phyloP scores from a whole-genome alignment of 2,329 filamentous ascomycete genomes.

The Arthroderma sp. region DNA sequence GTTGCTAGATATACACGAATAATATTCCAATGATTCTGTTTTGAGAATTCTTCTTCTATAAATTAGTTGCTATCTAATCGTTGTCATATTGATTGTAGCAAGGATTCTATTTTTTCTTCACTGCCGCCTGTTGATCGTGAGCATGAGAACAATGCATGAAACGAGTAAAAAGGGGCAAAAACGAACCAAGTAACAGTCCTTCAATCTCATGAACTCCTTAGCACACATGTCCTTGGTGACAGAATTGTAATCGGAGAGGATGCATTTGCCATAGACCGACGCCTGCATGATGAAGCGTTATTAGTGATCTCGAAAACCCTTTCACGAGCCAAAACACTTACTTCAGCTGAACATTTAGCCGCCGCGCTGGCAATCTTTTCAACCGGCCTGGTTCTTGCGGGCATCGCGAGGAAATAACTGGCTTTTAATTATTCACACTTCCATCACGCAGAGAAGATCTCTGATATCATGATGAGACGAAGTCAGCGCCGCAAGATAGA shows the following conservation, averaged over 20 bases:
- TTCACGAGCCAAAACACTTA: slow-evolving; percentile 21
- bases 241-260: slow-evolving; percentile 78
- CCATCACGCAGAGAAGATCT: no score
- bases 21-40: no score
- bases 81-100: not conserved
- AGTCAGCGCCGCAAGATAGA: no score
- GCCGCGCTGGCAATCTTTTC: slow-evolving; percentile 55
- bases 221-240: slow-evolving; percentile 83
- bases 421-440: no score
- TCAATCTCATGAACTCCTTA: slow-evolving; percentile 70
- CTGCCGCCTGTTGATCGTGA: slow-evolving; percentile 34
- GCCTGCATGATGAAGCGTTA: slow-evolving; percentile 41
- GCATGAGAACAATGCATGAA: no score
- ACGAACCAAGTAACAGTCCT: slow-evolving; percentile 71
- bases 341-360: slow-evolving; percentile 54
- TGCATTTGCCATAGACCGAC: slow-evolving; percentile 76
- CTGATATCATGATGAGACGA: no score
- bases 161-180: not conserved
- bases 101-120: slow-evolving; percentile 33
- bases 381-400: slow-evolving; percentile 46
- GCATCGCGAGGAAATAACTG: slow-evolving; percentile 21
- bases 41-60: no score
- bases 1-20: slow-evolving; percentile 5
- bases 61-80: no score
- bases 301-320: not conserved